Conservation (phyloP, 257 asterid species). For the Datura wrightii region DNA sequence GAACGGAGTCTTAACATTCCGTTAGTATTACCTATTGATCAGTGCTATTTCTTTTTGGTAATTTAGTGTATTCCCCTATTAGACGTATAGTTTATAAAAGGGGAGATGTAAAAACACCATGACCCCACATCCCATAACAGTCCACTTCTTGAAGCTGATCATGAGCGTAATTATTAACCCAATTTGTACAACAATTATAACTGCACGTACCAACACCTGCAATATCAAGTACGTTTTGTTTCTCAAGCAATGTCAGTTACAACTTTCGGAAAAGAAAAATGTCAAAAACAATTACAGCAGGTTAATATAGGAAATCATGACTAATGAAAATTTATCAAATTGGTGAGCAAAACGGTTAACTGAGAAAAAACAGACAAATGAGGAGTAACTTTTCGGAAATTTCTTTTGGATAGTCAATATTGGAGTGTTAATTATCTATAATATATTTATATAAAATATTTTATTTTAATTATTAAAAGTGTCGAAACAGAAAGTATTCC, state of each 20-base stretch:
- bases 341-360: neutral
- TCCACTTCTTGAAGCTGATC: neutral
- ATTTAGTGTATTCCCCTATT: neutral
- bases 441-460: no score
- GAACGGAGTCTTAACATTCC: neutral
- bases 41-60: no score
- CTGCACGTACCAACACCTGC: constrained; percentile 31
- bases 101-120: neutral
- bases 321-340: neutral
- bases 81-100: neutral
- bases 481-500: no score
- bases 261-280: neutral
- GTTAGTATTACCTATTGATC: no score
- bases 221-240: neutral
- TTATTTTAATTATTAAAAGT: no score
- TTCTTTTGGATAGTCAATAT: no score
- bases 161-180: neutral
- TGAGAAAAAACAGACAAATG: neutral
- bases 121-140: neutral
- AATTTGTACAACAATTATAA: constrained; percentile 33
- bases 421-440: no score
- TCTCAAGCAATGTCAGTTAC: neutral
- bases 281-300: neutral
- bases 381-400: no score
- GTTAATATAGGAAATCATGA: neutral